Percentiles rank a stretch among this genome's conserved stretches.
Conservation (phyloP, 2,329 filamentous ascomycete species). For the Neofusicoccum laricinum region DNA sequence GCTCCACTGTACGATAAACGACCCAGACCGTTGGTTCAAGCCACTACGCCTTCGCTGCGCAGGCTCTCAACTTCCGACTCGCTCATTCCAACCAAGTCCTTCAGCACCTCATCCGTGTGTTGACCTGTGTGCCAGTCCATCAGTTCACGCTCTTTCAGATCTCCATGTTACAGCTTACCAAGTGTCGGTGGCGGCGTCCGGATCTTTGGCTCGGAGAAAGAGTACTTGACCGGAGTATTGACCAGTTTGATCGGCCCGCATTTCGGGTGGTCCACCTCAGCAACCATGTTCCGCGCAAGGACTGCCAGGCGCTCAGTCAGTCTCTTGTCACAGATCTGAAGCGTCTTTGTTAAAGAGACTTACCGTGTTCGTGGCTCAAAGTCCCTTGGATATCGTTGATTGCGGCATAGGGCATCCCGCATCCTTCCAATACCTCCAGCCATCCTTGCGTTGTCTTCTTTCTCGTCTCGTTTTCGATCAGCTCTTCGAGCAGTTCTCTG, state of each 20-base stretch:
- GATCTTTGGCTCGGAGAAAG: conserved; percentile 72
- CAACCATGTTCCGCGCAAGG: conserved; percentile 80
- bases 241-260: conserved; percentile 88
- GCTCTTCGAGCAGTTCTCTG: conserved; percentile 69
- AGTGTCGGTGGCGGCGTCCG: conserved; percentile 77
- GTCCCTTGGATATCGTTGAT: conserved; percentile 90
- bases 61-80: conserved; percentile 30
- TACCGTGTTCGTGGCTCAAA: conserved; percentile 79
- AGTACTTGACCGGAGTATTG: conserved; percentile 94
- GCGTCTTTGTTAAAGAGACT: conserved; percentile 23
- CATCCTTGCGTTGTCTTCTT: conserved; percentile 83
- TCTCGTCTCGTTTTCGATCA: conserved; percentile 73
- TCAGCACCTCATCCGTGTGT: conserved; percentile 37
- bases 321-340: not conserved
- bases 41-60: conserved; percentile 33
- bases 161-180: conserved; percentile 32
- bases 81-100: conserved; percentile 30
- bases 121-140: conserved; percentile 22
- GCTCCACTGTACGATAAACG: not conserved
- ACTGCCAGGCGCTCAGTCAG: conserved; percentile 40
- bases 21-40: conserved; percentile 20
- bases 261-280: conserved; percentile 75
- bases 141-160: conserved; percentile 30
- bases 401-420: conserved; percentile 88
- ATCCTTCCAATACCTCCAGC: conserved; percentile 83